These are phyloP conservation scores for Pseudogymnoascus sp. DNA, from an alignment of 2,329 filamentous ascomycete genomes.

Conservation along the genomic window DNA sequence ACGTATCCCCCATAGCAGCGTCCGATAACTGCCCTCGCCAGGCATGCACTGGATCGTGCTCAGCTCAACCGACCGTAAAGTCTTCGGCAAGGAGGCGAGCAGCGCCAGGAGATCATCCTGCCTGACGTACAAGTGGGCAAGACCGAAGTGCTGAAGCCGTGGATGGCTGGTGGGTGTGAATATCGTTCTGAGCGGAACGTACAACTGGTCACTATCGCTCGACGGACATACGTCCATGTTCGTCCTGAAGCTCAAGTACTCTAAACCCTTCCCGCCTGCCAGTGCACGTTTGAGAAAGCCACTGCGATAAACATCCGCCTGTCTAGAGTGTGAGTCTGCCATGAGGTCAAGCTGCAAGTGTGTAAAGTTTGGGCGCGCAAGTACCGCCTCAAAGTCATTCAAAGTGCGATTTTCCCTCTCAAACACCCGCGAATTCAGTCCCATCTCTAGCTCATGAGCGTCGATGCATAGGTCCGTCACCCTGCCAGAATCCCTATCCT, in stretches of 20 bases:
- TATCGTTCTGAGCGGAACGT: slow-evolving; percentile 24
- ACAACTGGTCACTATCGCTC: neutral
- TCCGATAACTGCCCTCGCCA: slow-evolving; percentile 12
- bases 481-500: slow-evolving; percentile 16
- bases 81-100: slow-evolving; percentile 24
- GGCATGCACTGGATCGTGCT: slow-evolving; percentile 27
- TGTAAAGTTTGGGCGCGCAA: slow-evolving; percentile 24
- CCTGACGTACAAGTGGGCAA: slow-evolving; percentile 24
- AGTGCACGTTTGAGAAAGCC: slow-evolving; percentile 20
- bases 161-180: slow-evolving; percentile 28
- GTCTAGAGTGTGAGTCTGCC: slow-evolving; percentile 10
- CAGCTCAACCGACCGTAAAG: slow-evolving; percentile 29
- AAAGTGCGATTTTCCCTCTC: slow-evolving; percentile 22
- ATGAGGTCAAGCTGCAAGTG: slow-evolving; percentile 26
- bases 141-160: slow-evolving; percentile 27
- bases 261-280: slow-evolving; percentile 18
- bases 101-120: slow-evolving; percentile 25
- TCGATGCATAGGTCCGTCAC: slow-evolving; percentile 33
- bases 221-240: neutral
- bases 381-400: slow-evolving; percentile 20
- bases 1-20: slow-evolving; percentile 21
- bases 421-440: slow-evolving; percentile 30
- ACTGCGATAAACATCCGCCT: slow-evolving; percentile 13
- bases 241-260: slow-evolving; percentile 23
- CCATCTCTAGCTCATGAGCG: slow-evolving; percentile 24